These are phyloP conservation scores for Talaromyces sp. DNA, from an alignment of 2,329 filamentous ascomycete genomes.

Conservation along the genomic window DNA sequence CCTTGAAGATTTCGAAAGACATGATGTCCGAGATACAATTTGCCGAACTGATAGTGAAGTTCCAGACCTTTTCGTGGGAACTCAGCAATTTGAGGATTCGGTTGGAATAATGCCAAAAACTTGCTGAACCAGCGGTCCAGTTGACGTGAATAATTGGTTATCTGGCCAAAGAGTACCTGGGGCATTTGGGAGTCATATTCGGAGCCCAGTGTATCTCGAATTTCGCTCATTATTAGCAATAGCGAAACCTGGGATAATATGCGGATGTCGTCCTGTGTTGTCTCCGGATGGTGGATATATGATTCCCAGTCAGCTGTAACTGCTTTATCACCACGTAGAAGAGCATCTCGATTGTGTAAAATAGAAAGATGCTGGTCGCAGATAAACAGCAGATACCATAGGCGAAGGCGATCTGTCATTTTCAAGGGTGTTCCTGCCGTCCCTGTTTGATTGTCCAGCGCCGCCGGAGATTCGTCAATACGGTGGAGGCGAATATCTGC, in stretches of 20 bases:
- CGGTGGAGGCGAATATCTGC: constrained; percentile 28
- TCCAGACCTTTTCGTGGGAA: constrained; percentile 42
- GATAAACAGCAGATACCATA: constrained; percentile 31
- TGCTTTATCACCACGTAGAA: constrained; percentile 30
- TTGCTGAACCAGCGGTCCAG: constrained; percentile 26
- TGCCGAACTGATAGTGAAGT: constrained; percentile 43
- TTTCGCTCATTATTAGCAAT: constrained; percentile 31
- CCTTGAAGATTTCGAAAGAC: constrained; percentile 27
- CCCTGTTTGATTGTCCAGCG: background rate
- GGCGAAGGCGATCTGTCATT: constrained; percentile 24
- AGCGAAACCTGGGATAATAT: constrained; percentile 30
- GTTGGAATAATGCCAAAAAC: constrained; percentile 19
- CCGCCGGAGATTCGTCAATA: constrained; percentile 29
- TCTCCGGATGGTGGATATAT: constrained; percentile 25
- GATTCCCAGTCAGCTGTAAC: constrained; percentile 30
- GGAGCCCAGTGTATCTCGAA: constrained; percentile 28
- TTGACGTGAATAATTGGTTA: constrained; percentile 22
- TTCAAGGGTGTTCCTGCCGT: constrained; percentile 11
- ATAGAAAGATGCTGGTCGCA: constrained; percentile 33
- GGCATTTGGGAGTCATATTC: constrained; percentile 24
- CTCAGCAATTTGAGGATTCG: constrained; percentile 35
- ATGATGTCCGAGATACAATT: constrained; percentile 42
- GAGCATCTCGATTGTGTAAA: constrained; percentile 29
- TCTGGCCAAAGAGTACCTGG: constrained; percentile 20
- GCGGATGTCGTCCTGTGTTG: constrained; percentile 28